Evolutionary conservation across 805 yeast species (phyloP), one percentile per base, ranked within the genome.

Genomic region (Cyberlindnera bimundalis): DNA sequence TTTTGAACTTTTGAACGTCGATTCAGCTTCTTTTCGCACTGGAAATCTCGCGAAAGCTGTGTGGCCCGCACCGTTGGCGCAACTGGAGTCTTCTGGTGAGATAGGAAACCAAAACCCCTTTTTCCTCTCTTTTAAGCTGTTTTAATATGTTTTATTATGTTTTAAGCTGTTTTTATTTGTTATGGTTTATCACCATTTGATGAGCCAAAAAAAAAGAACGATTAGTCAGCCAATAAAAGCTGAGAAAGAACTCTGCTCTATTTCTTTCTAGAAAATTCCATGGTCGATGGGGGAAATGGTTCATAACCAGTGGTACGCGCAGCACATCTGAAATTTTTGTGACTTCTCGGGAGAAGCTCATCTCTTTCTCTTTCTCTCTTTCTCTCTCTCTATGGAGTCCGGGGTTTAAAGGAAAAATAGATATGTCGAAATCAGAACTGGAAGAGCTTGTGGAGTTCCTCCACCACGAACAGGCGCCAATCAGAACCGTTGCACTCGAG

Each of bases 401-500:
- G n/a, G n/a, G n/a, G n/a, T n/a, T n/a, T n/a, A n/a, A n/a, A n/a
- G n/a, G n/a, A n/a, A n/a, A n/a, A n/a, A n/a, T n/a, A n/a, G n/a
- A n/a, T 12, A 46, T 46, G 50, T 46, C 50, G 30, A 46, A 46
- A 25, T 34, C 50, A 26, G 78, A 76, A 56, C 56, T 77, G 16
- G 76, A 74, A 34, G 51, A 47, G 67, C 67, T 90, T 32, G 95
- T 88, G 17, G 78, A 73, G 35, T 89, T 90, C 58, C 69, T 90
- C 46, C 96, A 86, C 60, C 78, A 91, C 7, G 82, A 85, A 2
- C 87, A 84, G 56, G 81, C 84, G 3, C 82, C 83, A 10, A 85
- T 88, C 24, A 78, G 83, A 44, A 87, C 82, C 52, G 81, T 89
- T 42, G 97, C 97, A 0, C 68, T 90, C 35, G 93, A 85, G 53